Conservation (phyloP, 257 asterid species). For the Primulina tabacum region DNA sequence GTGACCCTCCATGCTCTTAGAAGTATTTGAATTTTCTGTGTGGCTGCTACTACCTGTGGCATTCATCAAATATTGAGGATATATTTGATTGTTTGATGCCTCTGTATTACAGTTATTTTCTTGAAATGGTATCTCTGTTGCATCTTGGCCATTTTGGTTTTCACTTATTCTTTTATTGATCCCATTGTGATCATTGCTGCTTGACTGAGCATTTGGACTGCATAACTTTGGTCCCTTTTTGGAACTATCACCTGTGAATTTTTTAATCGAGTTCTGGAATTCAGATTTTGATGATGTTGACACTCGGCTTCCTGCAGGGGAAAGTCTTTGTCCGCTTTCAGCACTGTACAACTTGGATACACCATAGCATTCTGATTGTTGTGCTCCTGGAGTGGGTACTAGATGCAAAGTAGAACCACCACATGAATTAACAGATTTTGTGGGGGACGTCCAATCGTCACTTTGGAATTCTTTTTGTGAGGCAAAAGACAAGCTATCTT, state of each 20-base stretch:
- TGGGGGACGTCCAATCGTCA: background rate
- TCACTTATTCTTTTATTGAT: constrained; percentile 22
- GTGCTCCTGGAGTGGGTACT: constrained; percentile 35
- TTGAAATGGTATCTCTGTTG: constrained; percentile 29
- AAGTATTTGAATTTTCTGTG: constrained; percentile 32
- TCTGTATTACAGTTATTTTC: constrained; percentile 34
- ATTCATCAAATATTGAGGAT: constrained; percentile 34
- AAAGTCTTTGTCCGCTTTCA: constrained; percentile 34
- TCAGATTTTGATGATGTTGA: constrained; percentile 55
- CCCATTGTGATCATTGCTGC: constrained; percentile 34
- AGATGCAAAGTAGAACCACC: constrained; percentile 25
- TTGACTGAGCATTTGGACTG: constrained; percentile 36
- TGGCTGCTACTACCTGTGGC: constrained; percentile 44
- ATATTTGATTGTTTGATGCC: constrained; percentile 29
- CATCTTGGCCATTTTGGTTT: constrained; percentile 34
- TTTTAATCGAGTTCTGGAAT: constrained; percentile 39
- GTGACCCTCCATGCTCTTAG: constrained; percentile 44
- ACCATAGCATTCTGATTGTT: constrained; percentile 28
- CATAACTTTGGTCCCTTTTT: constrained; percentile 30
- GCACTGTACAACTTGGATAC: constrained; percentile 22
- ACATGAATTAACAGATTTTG: background rate
- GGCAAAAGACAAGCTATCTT: constrained; percentile 11
- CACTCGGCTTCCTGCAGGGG: constrained; percentile 50
- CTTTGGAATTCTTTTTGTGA: constrained; percentile 11
- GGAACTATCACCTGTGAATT: constrained; percentile 23